Conservation (phyloP, 805 yeast species). For the Sugiyamaella marilandica region DNA sequence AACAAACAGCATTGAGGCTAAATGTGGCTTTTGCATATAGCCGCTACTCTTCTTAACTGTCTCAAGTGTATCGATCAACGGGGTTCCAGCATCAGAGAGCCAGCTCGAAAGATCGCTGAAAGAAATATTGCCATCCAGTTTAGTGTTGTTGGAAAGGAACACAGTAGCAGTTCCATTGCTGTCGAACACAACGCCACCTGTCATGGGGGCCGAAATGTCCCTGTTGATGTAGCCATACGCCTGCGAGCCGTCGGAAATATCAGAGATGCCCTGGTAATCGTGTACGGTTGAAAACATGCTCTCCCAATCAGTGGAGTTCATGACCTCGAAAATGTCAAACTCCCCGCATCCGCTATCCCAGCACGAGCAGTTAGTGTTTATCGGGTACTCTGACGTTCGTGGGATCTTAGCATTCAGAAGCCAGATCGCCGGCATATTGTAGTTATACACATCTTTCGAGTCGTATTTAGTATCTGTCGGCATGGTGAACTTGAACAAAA, state of each 20-base stretch:
- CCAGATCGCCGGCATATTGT: conserved; percentile 99
- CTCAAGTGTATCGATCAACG: background rate
- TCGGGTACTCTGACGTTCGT: conserved; percentile 93
- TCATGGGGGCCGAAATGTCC: background rate
- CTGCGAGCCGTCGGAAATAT: background rate
- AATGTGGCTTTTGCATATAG: no score
- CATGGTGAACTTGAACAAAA: conserved; percentile 92
- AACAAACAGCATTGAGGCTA: no score
- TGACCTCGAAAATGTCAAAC: conserved; percentile 79
- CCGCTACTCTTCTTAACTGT: background rate
- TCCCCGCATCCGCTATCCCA: conserved; percentile 98
- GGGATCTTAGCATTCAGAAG: conserved; percentile 92
- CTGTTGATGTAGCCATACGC: background rate
- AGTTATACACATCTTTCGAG: conserved; percentile 39
- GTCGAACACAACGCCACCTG: conserved; percentile 6
- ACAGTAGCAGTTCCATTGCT: conserved; percentile 7
- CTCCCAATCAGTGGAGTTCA: conserved; percentile 1
- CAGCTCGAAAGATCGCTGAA: background rate
- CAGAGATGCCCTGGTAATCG: conserved; percentile 2
- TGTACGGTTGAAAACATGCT: background rate
- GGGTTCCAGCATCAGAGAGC: background rate
- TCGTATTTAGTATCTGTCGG: conserved; percentile 49
- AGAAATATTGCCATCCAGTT: background rate
- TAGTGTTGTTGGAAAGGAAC: background rate
- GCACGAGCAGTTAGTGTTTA: conserved; percentile 72